Percentiles rank a stretch among this genome's conserved stretches.
These are phyloP conservation scores for Fusarium subtropicale DNA, from an alignment of 2,329 filamentous ascomycete species.

Conservation along the genomic window DNA sequence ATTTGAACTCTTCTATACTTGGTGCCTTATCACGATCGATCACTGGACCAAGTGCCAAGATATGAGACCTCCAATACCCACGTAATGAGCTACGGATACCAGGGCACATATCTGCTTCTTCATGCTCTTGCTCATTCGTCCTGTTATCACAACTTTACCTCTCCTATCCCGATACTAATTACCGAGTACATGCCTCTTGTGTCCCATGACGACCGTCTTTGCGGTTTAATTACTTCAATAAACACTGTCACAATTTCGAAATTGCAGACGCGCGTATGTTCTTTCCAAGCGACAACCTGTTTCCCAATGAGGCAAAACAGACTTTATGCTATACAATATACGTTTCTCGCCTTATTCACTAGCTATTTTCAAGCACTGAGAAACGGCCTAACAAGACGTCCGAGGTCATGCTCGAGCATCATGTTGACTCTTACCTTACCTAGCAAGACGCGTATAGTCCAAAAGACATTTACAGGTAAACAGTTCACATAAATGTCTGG, in stretches of 20 bases:
- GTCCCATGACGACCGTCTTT: background rate
- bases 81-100: no score
- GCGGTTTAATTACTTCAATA: background rate
- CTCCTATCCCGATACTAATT: background rate
- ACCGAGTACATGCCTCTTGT: background rate
- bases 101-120: no score
- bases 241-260: background rate
- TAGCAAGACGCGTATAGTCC: background rate
- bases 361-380: fast-evolving
- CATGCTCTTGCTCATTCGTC: no score
- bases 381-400: fast-evolving
- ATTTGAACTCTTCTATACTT: no score
- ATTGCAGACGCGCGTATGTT: background rate
- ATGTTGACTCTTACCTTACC: background rate
- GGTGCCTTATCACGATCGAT: no score
- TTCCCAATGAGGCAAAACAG: background rate
- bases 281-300: background rate
- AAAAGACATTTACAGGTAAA: background rate
- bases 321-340: background rate
- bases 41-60: no score
- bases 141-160: no score
- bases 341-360: background rate
- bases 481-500: background rate
- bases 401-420: background rate
- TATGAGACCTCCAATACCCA: no score